A percentile compares a stretch with the other conserved stretches of the same genome.
These are phyloP conservation scores for Termitomyces sp. DNA, from an alignment of 1,284 basidiomycete genomes.

Conservation along the genomic window DNA sequence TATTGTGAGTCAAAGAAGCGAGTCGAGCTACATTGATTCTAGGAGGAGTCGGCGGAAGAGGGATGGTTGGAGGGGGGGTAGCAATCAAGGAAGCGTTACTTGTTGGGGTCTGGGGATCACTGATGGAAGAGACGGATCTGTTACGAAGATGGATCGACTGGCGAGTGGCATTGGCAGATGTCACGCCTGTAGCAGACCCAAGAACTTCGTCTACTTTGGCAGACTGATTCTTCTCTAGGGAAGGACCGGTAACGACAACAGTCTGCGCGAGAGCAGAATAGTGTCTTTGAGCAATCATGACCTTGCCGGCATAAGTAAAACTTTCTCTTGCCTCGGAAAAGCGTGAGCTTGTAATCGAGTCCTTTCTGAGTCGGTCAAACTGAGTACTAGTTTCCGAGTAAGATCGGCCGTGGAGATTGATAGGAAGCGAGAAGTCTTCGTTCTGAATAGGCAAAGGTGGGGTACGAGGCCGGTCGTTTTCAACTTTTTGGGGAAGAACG, in stretches of 20 bases:
- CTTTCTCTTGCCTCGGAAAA: slow-evolving; percentile 46
- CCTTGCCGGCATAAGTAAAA: slow-evolving; percentile 43
- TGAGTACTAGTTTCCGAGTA: slow-evolving; percentile 50
- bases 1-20: slow-evolving; percentile 45
- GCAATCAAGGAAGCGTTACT: slow-evolving; percentile 35
- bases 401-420: slow-evolving; percentile 41
- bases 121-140: slow-evolving; percentile 46
- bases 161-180: slow-evolving; percentile 23
- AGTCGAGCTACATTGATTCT: slow-evolving; percentile 47
- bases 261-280: slow-evolving; percentile 64
- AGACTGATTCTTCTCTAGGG: slow-evolving; percentile 33
- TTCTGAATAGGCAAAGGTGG: slow-evolving; percentile 45
- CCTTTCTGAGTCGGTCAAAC: slow-evolving; percentile 45
- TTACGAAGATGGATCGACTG: slow-evolving; percentile 36
- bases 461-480: slow-evolving; percentile 31
- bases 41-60: slow-evolving; percentile 65
- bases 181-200: slow-evolving; percentile 32
- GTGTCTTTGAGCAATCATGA: slow-evolving; percentile 66
- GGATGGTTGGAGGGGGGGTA: slow-evolving; percentile 58
- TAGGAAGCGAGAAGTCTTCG: slow-evolving; percentile 36
- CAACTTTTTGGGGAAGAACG: slow-evolving; percentile 48
- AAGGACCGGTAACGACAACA: slow-evolving; percentile 41
- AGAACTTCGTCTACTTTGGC: slow-evolving; percentile 24
- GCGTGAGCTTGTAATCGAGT: slow-evolving; percentile 51
- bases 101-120: slow-evolving; percentile 34